Base-by-base conservation (phyloP, 192 early-diverging fungal species). In the Backusella luteola region DNA sequence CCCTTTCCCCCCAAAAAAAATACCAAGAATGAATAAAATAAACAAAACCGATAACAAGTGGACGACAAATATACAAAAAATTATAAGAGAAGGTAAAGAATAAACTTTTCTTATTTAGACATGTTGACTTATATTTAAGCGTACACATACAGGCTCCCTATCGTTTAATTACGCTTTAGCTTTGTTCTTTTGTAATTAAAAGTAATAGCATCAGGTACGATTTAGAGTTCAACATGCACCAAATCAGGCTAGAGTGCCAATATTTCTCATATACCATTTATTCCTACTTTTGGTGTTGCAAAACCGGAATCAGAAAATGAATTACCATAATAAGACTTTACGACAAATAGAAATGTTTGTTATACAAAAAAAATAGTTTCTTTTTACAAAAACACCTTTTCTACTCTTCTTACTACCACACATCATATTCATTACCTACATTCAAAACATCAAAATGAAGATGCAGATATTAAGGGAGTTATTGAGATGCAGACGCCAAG, bases 401-500 rank as follows among this genome's bases (percentile, higher is more conserved):
- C 4, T 29, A 12, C 56, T 59, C 9, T 19, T 26, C n/a, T 59
- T 59, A 26, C 56, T 59, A 19, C 26, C 23, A 59, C 11, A 26
- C 23, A 59, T 59, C 12, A 19, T 59, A 59, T 59, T 29, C 23
- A 59, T 59, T 26, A 29, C 23, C 8, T 11, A 29, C 21, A 59
- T 59, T 59, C 56, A 11, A 59, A 59, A 59, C 56, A 29, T 29
- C 56, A 59, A 59, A 23, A 29, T 63, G 56, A 14, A 63, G 7
- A 29, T 63, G 23, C 56, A 63, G 23, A 63, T 63, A 63, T 63
- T 63, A 63, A 63, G 56, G 56, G 56, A 63, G 56, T 26, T 63
- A 63, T 63, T 23, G 56, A 63, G 56, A 63, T 63, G 56, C 56
- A 63, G 56, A 63, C 34, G 68, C 68, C 68, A 69, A 69, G 68